Evolutionary conservation across 2,329 filamentous ascomycete species (phyloP), one percentile per base, ranked within the genome.

Genomic region (Ophiostoma fasciatum): DNA sequence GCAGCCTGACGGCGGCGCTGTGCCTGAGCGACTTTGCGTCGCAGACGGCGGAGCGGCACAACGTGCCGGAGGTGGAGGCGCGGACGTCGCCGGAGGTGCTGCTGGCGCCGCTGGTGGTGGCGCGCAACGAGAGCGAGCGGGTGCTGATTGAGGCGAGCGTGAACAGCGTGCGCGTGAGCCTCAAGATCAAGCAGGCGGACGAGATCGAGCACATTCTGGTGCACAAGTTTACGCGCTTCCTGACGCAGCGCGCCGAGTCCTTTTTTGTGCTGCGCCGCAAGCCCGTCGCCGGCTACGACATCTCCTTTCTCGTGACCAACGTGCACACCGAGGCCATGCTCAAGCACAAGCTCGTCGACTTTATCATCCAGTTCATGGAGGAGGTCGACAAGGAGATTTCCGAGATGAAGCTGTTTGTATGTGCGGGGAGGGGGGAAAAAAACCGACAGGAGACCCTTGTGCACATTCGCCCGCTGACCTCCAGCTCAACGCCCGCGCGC

Each of bases 381-480:
- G 90, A 98, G 58, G 92, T 98, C 5, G 92, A 98, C 60, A 98
- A 98, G 68, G 90, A 98, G 60, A 98, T 98, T 42, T 96, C 90
- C 4, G 92, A 98, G 63, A 96, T 98, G 90, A 98, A 98, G 71
- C 79, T 98, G 51, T 98, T 98, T 60, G 88, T 94, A 71, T 48
- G 83, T 66, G 21, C 13, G n/a, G n/a, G n/a, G n/a, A n/a, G n/a
- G n/a, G n/a, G n/a, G n/a, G n/a, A n/a, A n/a, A n/a, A n/a, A n/a
- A n/a, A n/a, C n/a, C n/a, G n/a, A n/a, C n/a, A n/a, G n/a, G n/a
- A 3, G 11, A 4, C 23, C 3, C 23, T 9, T 3, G 9, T 13
- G 11, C 23, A 8, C 23, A 13, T 28, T 11, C 25, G 20, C 12
- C 13, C 19, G 8, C 7, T 13, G 21, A 22, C 12, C 17, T 7